Evolutionary conservation across 352 stramenopile genomes (phyloP).

Genomic region (Globisporangium recalcitrans): DNA sequence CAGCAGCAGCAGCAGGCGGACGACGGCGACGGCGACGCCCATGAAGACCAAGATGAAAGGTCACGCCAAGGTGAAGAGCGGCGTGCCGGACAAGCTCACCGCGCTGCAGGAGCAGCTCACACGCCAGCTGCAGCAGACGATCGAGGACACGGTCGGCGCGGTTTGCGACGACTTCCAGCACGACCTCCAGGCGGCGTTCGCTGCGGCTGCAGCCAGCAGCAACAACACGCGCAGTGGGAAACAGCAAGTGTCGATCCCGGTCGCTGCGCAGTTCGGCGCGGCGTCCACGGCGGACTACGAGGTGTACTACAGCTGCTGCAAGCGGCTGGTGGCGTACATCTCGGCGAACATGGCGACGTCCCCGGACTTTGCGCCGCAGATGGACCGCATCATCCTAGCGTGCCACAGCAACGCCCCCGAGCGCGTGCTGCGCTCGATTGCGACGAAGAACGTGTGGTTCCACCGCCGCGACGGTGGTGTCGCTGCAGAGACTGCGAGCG

Average conservation of each 20-base stretch:
- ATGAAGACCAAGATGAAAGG: conserved; percentile 7
- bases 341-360: conserved; percentile 56
- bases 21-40: not conserved
- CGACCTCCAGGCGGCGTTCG: conserved; percentile 6
- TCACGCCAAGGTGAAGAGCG: not conserved
- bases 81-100: conserved; percentile 22
- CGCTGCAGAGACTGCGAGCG: not conserved
- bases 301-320: conserved; percentile 50
- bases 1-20: not conserved
- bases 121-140: conserved; percentile 36
- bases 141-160: conserved; percentile 44
- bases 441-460: conserved; percentile 68
- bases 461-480: conserved; percentile 16
- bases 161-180: conserved; percentile 45
- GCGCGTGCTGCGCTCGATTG: conserved; percentile 44
- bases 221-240: not conserved
- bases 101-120: conserved; percentile 25
- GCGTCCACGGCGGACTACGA: conserved; percentile 40
- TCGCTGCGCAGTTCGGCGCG: conserved; percentile 13
- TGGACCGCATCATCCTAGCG: conserved; percentile 67
- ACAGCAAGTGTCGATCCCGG: conserved; percentile 16
- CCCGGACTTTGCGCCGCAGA: conserved; percentile 46
- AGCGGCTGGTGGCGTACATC: conserved; percentile 59
- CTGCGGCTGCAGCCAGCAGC: not conserved
- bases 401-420: conserved; percentile 52